Evolutionary conservation across 2,329 filamentous ascomycete genomes (phyloP).

Genomic region (Dendryphion nanum): DNA sequence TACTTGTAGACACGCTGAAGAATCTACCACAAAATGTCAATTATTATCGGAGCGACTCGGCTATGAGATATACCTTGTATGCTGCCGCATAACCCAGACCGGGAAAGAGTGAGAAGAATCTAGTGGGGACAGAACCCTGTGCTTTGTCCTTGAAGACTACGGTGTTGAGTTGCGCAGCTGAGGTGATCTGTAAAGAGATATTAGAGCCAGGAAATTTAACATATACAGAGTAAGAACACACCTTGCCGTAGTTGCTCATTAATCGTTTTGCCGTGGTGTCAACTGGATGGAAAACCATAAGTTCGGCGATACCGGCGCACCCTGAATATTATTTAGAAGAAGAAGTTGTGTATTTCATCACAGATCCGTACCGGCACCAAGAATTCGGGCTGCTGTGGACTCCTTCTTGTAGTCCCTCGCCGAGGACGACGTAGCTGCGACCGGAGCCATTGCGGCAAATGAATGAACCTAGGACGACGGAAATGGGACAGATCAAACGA

Average conservation of each 20-base stretch:
- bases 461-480: slow-evolving; percentile 28
- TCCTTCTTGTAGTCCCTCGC: slow-evolving; percentile 74
- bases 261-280: slow-evolving; percentile 98
- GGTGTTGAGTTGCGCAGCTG: slow-evolving; percentile 68
- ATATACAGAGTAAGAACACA: slow-evolving; percentile 30
- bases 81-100: slow-evolving; percentile 95
- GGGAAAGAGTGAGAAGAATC: slow-evolving; percentile 95
- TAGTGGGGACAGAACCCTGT: slow-evolving; percentile 63
- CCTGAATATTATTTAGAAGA: slow-evolving; percentile 53
- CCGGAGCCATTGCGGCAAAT: slow-evolving; percentile 27
- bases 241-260: slow-evolving; percentile 93
- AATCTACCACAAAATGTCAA: no score
- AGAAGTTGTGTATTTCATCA: background rate
- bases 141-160: slow-evolving; percentile 95
- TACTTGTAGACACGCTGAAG: slow-evolving; percentile 99
- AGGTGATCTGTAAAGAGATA: slow-evolving; percentile 50
- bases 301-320: slow-evolving; percentile 87
- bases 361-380: slow-evolving; percentile 78
- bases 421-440: slow-evolving; percentile 37
- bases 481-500: slow-evolving; percentile 16
- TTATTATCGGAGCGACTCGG: no score
- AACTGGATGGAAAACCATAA: slow-evolving; percentile 77
- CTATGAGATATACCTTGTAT: slow-evolving; percentile 77
- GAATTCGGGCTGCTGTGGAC: slow-evolving; percentile 80
- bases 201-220: slow-evolving; percentile 10